Evolutionary conservation across 371 early-diverging fungal species (phyloP), one percentile per base, ranked within the genome.

Genomic region (Chytridium lagenaria): DNA sequence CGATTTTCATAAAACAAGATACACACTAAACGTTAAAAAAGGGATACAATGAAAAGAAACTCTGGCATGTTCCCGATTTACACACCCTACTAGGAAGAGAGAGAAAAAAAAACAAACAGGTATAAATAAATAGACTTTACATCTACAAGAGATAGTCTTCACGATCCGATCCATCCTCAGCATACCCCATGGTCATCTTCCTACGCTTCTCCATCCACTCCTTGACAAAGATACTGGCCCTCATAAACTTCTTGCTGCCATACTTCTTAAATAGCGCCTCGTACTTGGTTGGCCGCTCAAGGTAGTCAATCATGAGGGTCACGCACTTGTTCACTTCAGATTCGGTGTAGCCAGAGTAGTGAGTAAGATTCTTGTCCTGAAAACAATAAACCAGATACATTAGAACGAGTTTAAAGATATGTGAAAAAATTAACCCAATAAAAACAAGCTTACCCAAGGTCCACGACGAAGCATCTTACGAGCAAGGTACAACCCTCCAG

Each of bases 401-500:
- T 89, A 80, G 0, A 94, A 93, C 78, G 0, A 96, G 95, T 80
- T 95, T 94, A 55, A n/a, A n/a, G n/a, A n/a, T n/a, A n/a, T n/a
- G n/a, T n/a, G n/a, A n/a, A n/a, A n/a, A n/a, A n/a, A n/a, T n/a
- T n/a, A n/a, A n/a, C n/a, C n/a, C n/a, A n/a, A n/a, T n/a, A n/a
- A n/a, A n/a, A n/a, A n/a, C n/a, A n/a, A n/a, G 69, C 80, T 7
- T 83, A 91, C 90, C 98, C 98, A 98, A 39, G 85, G 79, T 3
- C 90, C 90, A 2, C 89, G 78, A 38, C 86, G 83, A 37, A 97
- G 89, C 90, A 99, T 95, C 68, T 88, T 86, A 52, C 97, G 88
- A 0, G 99, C 93, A 5, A 99, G 83, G 85, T 90, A 97, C 50
- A 97, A 80, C 22, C 92, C 84, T 0, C 97, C 90, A 0, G 94